Percentiles rank a stretch among this genome's conserved stretches.
phyloP scores from a whole-genome alignment of 441 rosid genomes.

The Pelargonium exstipulatum region DNA sequence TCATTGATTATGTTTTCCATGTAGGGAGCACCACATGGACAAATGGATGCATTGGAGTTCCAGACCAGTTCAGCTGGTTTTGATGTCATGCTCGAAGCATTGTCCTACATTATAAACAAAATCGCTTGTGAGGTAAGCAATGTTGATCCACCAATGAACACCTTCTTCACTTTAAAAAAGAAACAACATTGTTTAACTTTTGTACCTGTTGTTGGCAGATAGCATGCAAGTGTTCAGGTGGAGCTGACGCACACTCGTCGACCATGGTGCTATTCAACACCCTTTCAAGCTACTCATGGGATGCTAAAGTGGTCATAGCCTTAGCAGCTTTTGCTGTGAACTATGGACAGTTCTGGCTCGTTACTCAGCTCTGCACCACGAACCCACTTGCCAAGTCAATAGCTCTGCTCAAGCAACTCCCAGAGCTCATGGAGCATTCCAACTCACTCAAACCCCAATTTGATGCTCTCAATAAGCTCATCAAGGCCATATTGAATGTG shows the following conservation, averaged over 20 bases:
- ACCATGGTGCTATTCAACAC: slow-evolving; percentile 32
- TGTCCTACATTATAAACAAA: slow-evolving; percentile 21
- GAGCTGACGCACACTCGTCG: slow-evolving; percentile 37
- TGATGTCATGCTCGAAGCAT: slow-evolving; percentile 26
- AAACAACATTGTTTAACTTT: not conserved
- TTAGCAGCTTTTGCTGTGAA: slow-evolving; percentile 37
- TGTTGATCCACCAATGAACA: not conserved
- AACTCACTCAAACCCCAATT: slow-evolving; percentile 31
- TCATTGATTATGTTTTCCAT: not conserved
- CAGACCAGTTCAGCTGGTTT: slow-evolving; percentile 1
- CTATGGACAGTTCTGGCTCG: slow-evolving; percentile 38
- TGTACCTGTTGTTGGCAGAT: slow-evolving; percentile 20
- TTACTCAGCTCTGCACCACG: slow-evolving; percentile 24
- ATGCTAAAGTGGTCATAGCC: slow-evolving; percentile 35
- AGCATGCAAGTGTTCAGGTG: slow-evolving; percentile 36
- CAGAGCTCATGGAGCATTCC: slow-evolving; percentile 28
- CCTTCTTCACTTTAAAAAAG: not conserved
- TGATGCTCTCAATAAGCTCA: slow-evolving; percentile 34
- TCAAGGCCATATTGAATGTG: slow-evolving; percentile 31
- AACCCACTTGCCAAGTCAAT: slow-evolving; percentile 33
- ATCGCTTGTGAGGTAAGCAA: slow-evolving; percentile 29
- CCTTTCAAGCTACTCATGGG: slow-evolving; percentile 35
- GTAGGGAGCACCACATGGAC: slow-evolving; percentile 21
- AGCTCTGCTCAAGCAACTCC: slow-evolving; percentile 39
- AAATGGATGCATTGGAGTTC: slow-evolving; percentile 17